A percentile compares a stretch with the other conserved stretches of the same genome.
phyloP scores from a whole-genome alignment of 345 rosid species.

The Diplotaxis tenuifolia region DNA sequence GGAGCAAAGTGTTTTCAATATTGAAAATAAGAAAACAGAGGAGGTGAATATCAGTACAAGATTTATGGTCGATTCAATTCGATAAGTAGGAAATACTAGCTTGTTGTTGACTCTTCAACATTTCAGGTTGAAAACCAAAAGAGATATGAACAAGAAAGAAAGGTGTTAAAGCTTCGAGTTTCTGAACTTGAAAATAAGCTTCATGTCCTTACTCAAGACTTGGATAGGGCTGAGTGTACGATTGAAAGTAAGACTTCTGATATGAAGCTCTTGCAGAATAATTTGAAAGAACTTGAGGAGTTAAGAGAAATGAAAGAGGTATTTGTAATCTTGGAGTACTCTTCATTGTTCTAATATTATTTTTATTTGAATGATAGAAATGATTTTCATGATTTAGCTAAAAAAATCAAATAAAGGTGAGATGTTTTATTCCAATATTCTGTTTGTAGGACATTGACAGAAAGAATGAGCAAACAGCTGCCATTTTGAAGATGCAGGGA shows the following conservation, averaged over 20 bases:
- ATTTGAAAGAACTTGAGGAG: conserved; percentile 82
- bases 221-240: conserved; percentile 52
- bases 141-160: conserved; percentile 65
- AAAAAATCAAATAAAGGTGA: not conserved
- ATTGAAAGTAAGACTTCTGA: conserved; percentile 54
- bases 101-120: conserved; percentile 7
- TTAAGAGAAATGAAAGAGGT: conserved; percentile 98
- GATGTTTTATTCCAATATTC: conserved; percentile 6
- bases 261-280: conserved; percentile 55
- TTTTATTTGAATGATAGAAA: not conserved
- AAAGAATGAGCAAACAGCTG: conserved; percentile 96
- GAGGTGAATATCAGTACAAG: conserved; percentile 48
- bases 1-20: conserved; percentile 57
- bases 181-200: conserved; percentile 70
- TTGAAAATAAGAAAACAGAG: conserved; percentile 65
- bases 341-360: not conserved
- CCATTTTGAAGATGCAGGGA: conserved; percentile 93
- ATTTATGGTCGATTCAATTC: conserved; percentile 3
- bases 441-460: conserved; percentile 81
- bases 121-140: conserved; percentile 57
- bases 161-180: conserved; percentile 54
- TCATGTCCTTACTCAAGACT: conserved; percentile 49
- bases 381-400: not conserved
- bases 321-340: conserved; percentile 6
- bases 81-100: conserved; percentile 6